Evolutionary conservation across 306 rosid genomes (phyloP), one percentile per base, ranked within the genome.

Genomic region (Glycyrrhiza uralensis): DNA sequence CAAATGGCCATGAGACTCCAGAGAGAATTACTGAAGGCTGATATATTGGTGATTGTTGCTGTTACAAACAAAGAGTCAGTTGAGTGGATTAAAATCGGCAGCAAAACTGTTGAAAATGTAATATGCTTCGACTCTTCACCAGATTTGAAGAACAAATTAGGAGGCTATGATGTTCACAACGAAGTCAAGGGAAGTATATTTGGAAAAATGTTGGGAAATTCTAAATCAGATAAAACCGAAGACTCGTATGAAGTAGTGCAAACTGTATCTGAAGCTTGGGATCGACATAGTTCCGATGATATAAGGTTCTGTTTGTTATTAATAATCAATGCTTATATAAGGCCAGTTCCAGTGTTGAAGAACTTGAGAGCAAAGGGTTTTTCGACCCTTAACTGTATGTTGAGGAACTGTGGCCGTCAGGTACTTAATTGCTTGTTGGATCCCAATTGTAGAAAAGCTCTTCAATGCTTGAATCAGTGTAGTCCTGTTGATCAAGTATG

Each of bases 401-500:
- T 81, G 63, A 92, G 60, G 80, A 92, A 92, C 77, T 92, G 97
- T 33, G 93, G 97, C 11, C 81, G 82, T 69, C 96, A 92, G 77
- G 82, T 92, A 78, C 75, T 89, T 15, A 84, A 89, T 57, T 92
- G 96, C 69, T 81, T 92, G 51, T 64, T 92, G 82, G 97, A 92
- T 89, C 85, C 96, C 55, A 81, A 84, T 52, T 89, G 97, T 59
- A 81, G 97, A 75, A 89, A 89, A 75, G 97, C 96, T 49, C 91
- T 92, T 83, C 87, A 87, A 50, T 92, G 96, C 76, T 84, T 92
- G 82, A 92, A 92, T 52, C 41, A 63, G 35, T 92, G 97, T 59
- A 92, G 93, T 73, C 97, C 97, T 3, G 96, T 89, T 23, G 97
- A 92, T 79, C 97, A 92, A 81, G 97, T 92, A 38, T 92, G 97